A percentile compares a stretch with the other conserved stretches of the same genome.
Conservation (phyloP, 345 rosid genomes). For the Xanthoceras sorbifolium region DNA sequence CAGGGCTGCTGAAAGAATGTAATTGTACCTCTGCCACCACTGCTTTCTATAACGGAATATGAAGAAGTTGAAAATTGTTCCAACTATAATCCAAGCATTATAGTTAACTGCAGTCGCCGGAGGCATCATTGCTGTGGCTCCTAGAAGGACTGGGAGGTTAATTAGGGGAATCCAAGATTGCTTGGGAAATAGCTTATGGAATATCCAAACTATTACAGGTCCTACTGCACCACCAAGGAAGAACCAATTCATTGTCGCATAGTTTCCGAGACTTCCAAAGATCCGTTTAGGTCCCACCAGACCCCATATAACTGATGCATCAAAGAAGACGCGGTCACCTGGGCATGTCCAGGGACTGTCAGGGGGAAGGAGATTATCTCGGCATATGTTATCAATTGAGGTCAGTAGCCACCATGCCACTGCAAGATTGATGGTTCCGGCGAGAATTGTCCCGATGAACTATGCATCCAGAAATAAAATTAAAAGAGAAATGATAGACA, state of each 20-base stretch:
- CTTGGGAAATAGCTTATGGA: conserved; percentile 74
- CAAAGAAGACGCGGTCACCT: conserved; percentile 77
- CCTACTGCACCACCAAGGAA: conserved; percentile 82
- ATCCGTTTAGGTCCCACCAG: conserved; percentile 78
- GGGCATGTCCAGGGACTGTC: conserved; percentile 96
- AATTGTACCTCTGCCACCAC: conserved; percentile 95
- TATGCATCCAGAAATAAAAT: conserved; percentile 15
- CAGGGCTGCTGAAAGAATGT: conserved; percentile 78
- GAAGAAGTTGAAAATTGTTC: conserved; percentile 83
- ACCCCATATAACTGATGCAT: conserved; percentile 95
- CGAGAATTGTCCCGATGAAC: conserved; percentile 84
- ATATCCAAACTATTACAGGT: conserved; percentile 67
- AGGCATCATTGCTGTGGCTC: conserved; percentile 80
- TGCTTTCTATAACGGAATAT: conserved; percentile 64
- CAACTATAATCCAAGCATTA: conserved; percentile 74
- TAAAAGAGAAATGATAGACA: neutral
- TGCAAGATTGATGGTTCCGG: conserved; percentile 75
- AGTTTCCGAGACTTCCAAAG: conserved; percentile 75
- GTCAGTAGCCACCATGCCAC: conserved; percentile 88
- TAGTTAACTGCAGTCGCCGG: conserved; percentile 78
- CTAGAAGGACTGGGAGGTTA: conserved; percentile 87
- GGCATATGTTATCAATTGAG: conserved; percentile 74
- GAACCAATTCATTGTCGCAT: conserved; percentile 80
- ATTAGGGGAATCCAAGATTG: conserved; percentile 82
- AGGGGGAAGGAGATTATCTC: conserved; percentile 65